Evolutionary conservation across 768 basidiomycete species (phyloP).

Genomic region (Phlegmacium glaucopus): DNA sequence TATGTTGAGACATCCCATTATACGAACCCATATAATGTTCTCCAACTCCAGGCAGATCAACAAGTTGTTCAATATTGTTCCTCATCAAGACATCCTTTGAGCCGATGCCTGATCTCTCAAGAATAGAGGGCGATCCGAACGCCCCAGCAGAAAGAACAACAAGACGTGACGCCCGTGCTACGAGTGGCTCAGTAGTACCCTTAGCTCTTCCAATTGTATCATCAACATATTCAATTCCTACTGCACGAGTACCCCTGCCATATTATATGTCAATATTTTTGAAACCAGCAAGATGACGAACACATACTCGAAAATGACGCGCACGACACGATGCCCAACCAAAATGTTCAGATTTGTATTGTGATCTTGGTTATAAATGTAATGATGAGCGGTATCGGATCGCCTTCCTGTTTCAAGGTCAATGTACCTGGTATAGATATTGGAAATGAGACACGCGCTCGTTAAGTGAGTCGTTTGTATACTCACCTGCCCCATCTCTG

Average conservation of each 20-base stretch:
- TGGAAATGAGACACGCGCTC: background rate
- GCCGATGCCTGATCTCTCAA: constrained; percentile 64
- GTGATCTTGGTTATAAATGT: constrained; percentile 43
- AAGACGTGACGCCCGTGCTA: no score
- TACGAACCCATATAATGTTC: constrained; percentile 55
- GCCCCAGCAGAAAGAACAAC: no score
- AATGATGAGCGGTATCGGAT: constrained; percentile 53
- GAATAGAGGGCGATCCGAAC: constrained; percentile 53
- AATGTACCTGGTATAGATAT: constrained; percentile 45
- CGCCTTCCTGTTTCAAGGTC: constrained; percentile 47
- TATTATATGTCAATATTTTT: background rate
- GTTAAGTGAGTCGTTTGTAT: constrained; percentile 9
- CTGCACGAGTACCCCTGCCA: constrained; percentile 36
- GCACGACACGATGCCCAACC: constrained; percentile 39
- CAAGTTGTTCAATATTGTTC: constrained; percentile 43
- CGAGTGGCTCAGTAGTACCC: constrained; percentile 10
- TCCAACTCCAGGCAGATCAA: constrained; percentile 76
- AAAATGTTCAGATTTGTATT: constrained; percentile 41
- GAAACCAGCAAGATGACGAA: background rate
- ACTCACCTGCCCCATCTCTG: constrained; percentile 54
- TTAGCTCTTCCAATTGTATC: constrained; percentile 24
- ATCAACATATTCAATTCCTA: constrained; percentile 51
- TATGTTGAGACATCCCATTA: background rate
- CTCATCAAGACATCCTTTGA: constrained; percentile 41
- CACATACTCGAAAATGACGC: constrained; percentile 47